Evolutionary conservation across 129 eudicot species (phyloP).

Genomic region (Heracleum sosnowskyi): DNA sequence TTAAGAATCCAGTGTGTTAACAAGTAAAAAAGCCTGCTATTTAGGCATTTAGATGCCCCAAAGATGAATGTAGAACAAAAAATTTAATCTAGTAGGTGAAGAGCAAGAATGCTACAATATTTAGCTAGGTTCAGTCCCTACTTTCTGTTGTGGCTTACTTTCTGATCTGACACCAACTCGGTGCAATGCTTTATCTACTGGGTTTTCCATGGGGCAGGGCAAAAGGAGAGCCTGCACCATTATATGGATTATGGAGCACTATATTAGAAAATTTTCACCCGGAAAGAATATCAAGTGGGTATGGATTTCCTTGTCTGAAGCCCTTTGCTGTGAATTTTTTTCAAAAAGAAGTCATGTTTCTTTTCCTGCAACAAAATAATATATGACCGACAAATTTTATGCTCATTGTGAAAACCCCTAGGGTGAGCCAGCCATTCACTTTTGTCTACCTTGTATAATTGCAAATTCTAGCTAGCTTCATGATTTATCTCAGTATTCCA

Average conservation of each 20-base stretch:
- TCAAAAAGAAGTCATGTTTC: neutral
- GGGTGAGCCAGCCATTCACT: neutral
- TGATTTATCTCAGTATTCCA: neutral
- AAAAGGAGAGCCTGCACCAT: neutral
- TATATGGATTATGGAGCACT: neutral
- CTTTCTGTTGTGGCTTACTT: neutral
- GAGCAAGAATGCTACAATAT: neutral
- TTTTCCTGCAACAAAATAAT: neutral
- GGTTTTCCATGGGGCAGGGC: neutral
- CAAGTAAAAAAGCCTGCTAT: neutral
- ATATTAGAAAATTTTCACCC: neutral
- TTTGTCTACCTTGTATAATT: neutral
- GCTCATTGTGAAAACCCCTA: neutral
- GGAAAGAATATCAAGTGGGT: neutral
- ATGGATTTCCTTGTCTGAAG: neutral
- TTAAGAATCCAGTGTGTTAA: neutral
- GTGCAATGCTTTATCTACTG: neutral
- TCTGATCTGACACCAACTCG: neutral
- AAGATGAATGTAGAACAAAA: neutral
- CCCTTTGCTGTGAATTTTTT: neutral
- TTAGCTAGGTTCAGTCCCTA: neutral
- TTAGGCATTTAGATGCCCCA: neutral
- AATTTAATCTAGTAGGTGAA: no score
- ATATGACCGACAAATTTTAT: neutral
- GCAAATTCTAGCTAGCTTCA: neutral